These are phyloP conservation scores for Nitzschia palea DNA, from an alignment of 108 stramenopile genomes.

Conservation along the genomic window DNA sequence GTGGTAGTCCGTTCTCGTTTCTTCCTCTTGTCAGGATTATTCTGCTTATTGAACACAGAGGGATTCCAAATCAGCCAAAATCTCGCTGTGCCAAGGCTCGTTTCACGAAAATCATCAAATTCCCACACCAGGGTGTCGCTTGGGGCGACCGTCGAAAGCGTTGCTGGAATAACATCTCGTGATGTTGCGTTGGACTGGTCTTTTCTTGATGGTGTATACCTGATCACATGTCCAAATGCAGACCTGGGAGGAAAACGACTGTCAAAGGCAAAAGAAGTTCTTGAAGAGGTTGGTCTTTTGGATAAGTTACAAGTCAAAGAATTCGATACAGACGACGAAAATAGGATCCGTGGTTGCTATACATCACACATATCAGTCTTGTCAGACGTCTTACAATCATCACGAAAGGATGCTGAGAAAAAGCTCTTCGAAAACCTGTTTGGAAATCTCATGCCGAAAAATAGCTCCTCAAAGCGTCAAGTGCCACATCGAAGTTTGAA, in stretches of 20 bases:
- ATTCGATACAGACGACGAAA: conserved; percentile 52
- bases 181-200: conserved; percentile 39
- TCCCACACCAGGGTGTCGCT: no score
- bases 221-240: conserved; percentile 49
- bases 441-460: conserved; percentile 1
- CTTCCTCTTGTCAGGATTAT: no score
- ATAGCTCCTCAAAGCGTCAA: not conserved
- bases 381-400: conserved; percentile 8
- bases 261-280: conserved; percentile 12
- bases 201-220: conserved; percentile 36
- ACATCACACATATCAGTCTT: conserved; percentile 42
- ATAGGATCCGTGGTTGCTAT: conserved; percentile 49
- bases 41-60: no score
- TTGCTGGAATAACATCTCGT: no score
- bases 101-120: no score
- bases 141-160: no score
- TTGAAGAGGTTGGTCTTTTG: conserved; percentile 22
- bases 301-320: conserved; percentile 34
- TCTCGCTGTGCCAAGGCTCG: no score
- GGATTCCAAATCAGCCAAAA: no score
- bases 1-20: no score
- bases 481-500: not conserved
- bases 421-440: not conserved
- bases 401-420: not conserved
- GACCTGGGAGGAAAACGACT: conserved; percentile 27